phyloP scores from a whole-genome alignment of 208 protist species.

The Trypanosoma boissoni region DNA sequence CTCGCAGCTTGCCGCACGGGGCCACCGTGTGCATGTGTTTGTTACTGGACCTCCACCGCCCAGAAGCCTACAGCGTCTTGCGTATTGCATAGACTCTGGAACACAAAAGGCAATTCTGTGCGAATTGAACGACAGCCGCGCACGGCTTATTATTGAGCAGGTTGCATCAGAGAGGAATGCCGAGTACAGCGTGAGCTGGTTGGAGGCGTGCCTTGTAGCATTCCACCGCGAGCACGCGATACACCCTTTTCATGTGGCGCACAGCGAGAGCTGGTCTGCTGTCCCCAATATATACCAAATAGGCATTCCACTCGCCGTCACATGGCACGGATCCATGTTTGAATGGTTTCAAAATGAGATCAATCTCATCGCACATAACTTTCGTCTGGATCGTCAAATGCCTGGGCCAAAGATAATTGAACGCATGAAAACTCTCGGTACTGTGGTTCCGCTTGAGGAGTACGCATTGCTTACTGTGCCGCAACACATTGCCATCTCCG shows the following conservation, averaged over 20 bases:
- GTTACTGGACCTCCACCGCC: slow-evolving; percentile 22
- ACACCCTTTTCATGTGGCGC: slow-evolving; percentile 25
- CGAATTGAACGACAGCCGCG: neutral
- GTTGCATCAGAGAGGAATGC: slow-evolving; percentile 7
- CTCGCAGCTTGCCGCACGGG: slow-evolving; percentile 27
- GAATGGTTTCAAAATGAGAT: slow-evolving; percentile 42
- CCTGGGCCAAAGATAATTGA: slow-evolving; percentile 1
- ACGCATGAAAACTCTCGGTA: slow-evolving; percentile 16
- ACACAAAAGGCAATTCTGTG: slow-evolving; percentile 1
- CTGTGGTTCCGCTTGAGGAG: slow-evolving; percentile 20
- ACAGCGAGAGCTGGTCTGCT: slow-evolving; percentile 31
- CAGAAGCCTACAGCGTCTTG: neutral
- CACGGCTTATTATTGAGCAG: slow-evolving; percentile 25
- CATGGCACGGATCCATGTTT: slow-evolving; percentile 41
- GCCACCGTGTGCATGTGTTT: slow-evolving; percentile 35
- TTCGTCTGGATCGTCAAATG: slow-evolving; percentile 19
- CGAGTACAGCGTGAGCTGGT: slow-evolving; percentile 27
- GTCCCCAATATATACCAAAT: slow-evolving; percentile 32
- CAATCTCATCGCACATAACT: slow-evolving; percentile 33
- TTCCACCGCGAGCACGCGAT: slow-evolving; percentile 12
- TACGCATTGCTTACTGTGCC: slow-evolving; percentile 27
- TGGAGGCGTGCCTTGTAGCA: slow-evolving; percentile 10
- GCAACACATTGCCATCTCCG: slow-evolving; percentile 36
- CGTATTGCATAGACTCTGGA: slow-evolving; percentile 7
- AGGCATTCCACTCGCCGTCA: slow-evolving; percentile 28